Conservation (phyloP, 352 stramenopile species). For the Phytophthora kernoviae region DNA sequence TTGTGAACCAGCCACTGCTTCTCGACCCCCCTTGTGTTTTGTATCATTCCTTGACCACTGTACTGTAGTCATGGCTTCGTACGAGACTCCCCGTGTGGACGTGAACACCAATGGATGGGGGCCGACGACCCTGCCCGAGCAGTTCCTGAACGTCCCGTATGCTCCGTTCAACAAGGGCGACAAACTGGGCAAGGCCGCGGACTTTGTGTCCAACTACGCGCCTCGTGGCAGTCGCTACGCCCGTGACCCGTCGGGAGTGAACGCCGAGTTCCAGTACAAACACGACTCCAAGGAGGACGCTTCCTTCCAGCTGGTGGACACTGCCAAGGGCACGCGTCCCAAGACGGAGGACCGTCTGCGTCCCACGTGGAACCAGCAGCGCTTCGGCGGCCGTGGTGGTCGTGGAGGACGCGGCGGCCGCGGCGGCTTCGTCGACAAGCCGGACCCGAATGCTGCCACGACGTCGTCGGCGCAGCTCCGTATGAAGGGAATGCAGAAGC, state of each 20-base stretch:
- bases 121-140: constrained; percentile 82
- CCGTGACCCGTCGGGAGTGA: constrained; percentile 84
- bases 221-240: constrained; percentile 53
- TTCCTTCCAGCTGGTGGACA: constrained; percentile 95
- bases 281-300: constrained; percentile 91
- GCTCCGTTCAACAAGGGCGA: constrained; percentile 96
- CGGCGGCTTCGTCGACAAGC: constrained; percentile 39
- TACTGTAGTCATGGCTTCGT: constrained; percentile 58
- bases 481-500: constrained; percentile 87
- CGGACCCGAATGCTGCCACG: constrained; percentile 47
- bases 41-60: constrained; percentile 23
- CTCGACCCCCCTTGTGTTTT: neutral
- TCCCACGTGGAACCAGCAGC: constrained; percentile 88
- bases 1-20: neutral
- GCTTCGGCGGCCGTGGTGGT: constrained; percentile 64
- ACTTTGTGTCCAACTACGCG: constrained; percentile 91
- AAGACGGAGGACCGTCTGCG: constrained; percentile 81
- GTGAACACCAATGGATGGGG: constrained; percentile 87
- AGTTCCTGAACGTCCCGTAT: constrained; percentile 95
- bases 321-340: constrained; percentile 83
- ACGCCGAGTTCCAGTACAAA: constrained; percentile 95
- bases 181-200: constrained; percentile 93
- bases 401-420: constrained; percentile 42
- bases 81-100: constrained; percentile 77
- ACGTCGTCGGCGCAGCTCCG: constrained; percentile 64